phyloP scores from a whole-genome alignment of 1,284 basidiomycete species.

The Cutaneotrichosporon arboriforme region DNA sequence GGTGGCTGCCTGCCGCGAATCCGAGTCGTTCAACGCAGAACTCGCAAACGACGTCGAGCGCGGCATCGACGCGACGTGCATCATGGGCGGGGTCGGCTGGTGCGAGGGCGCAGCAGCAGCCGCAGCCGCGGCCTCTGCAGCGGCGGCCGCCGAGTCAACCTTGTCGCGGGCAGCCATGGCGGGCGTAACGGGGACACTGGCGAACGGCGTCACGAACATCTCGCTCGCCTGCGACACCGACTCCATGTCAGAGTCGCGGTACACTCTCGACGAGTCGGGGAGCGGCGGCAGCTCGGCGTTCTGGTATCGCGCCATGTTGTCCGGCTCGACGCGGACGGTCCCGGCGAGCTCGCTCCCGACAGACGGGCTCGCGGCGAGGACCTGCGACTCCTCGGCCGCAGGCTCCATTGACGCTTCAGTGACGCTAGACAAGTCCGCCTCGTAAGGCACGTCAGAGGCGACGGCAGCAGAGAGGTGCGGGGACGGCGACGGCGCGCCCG shows the following conservation, averaged over 20 bases:
- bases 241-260: no score
- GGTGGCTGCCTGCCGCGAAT: not conserved
- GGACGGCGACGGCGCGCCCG: constrained; percentile 6
- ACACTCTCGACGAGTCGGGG: not conserved
- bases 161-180: no score
- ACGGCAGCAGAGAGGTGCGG: not conserved
- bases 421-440: constrained; percentile 1
- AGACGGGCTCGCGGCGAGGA: not conserved
- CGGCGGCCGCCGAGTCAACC: not conserved
- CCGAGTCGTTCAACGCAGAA: not conserved
- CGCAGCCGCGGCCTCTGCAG: no score
- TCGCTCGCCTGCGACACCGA: no score
- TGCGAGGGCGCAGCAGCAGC: not conserved
- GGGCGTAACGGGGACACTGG: not conserved
- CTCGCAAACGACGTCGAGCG: no score
- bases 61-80: not conserved
- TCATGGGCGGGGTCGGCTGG: not conserved
- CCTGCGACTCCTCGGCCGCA: not conserved
- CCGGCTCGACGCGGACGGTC: not conserved
- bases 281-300: constrained; percentile 9
- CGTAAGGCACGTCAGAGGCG: not conserved
- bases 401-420: not conserved
- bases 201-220: not conserved
- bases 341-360: not conserved
- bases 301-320: constrained; percentile 9